A percentile compares a stretch with the other conserved stretches of the same genome.
Evolutionary conservation across 2,329 filamentous ascomycete species (phyloP).

Genomic region (Epichloe amarillans): DNA sequence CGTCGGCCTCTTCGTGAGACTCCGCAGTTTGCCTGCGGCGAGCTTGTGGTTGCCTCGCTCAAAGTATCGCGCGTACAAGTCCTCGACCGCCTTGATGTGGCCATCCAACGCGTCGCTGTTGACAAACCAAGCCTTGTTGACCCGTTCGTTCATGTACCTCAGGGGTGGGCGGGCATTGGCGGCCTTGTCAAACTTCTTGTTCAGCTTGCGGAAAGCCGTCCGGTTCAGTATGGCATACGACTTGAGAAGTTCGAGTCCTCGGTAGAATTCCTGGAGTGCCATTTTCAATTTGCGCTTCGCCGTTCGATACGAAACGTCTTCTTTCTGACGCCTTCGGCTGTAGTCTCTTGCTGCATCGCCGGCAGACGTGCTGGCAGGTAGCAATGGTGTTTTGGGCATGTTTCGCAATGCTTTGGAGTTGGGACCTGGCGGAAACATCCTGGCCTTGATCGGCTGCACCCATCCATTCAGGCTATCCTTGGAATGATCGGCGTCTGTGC

Average conservation of each 20-base stretch:
- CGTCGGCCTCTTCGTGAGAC: constrained; percentile 45
- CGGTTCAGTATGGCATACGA: constrained; percentile 82
- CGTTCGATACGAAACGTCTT: constrained; percentile 64
- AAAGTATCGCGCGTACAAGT: constrained; percentile 89
- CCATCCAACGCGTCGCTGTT: constrained; percentile 73
- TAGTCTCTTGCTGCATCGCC: constrained; percentile 33
- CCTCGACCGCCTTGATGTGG: constrained; percentile 70
- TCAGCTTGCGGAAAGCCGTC: constrained; percentile 91
- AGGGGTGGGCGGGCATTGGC: constrained; percentile 64
- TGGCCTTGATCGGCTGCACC: constrained; percentile 40
- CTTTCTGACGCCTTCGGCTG: constrained; percentile 29
- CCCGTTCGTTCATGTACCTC: constrained; percentile 81
- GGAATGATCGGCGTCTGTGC: constrained; percentile 12
- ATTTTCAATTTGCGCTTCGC: constrained; percentile 88
- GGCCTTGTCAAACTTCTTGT: constrained; percentile 96
- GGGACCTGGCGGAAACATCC: constrained; percentile 41
- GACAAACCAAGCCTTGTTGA: constrained; percentile 84
- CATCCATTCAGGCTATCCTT: constrained; percentile 23
- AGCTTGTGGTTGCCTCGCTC: constrained; percentile 88
- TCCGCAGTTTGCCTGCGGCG: constrained; percentile 74
- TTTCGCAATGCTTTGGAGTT: constrained; percentile 46
- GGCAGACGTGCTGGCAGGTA: constrained; percentile 15
- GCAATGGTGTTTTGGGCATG: constrained; percentile 38
- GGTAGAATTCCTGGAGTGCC: constrained; percentile 86
- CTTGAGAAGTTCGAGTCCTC: constrained; percentile 81